Evolutionary conservation across 2,329 filamentous ascomycete genomes (phyloP), one percentile per base, ranked within the genome.

Genomic region (Nemania sp.): DNA sequence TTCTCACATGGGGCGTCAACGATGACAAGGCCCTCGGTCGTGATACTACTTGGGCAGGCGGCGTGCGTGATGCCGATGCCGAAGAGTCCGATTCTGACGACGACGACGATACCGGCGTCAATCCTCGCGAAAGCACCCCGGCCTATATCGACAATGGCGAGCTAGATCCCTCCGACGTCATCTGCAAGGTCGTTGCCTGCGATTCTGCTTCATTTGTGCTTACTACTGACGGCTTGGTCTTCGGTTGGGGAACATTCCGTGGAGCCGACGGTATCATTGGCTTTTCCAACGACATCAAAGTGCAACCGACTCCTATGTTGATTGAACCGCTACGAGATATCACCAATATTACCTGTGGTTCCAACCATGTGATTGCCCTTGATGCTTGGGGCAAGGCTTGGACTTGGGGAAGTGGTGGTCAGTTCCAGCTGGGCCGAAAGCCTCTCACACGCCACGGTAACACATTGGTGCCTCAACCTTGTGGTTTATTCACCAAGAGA

Each of bases 351-450:
- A 84, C 82, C 49, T 78, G 82, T 46, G 86, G 86, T 54, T 86
- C 86, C 42, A 89, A 89, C 83, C 86, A 90, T 68, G 83, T 81
- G 22, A 72, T 78, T 9, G 83, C 82, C 26, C 84, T 91, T 69
- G 85, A 86, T 64, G 82, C 87, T 66, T 79, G 90, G 8, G 88
- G 87, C 60, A 77, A 77, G 63, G 75, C 92, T 66, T 78, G 84
- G 54, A 89, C 88, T 26, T 92, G 90, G 88, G 89, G 89, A 57
- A 87, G 90, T 60, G 91, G 92, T 68, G 88, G 90, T 60, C 86
- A 90, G 63, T 84, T 83, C 53, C 85, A 87, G 15, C 78, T 90
- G 30, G 89, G 88, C 34, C 80, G 86, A 62, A 80, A 85, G 61
- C 86, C 84, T 2, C 73, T 76, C 6, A 62, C 54, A 5, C 64